Evolutionary conservation across 164 flowering plant genomes (phyloP), one percentile per base, ranked within the genome.

Genomic region (Magnolia kwangsiensis): DNA sequence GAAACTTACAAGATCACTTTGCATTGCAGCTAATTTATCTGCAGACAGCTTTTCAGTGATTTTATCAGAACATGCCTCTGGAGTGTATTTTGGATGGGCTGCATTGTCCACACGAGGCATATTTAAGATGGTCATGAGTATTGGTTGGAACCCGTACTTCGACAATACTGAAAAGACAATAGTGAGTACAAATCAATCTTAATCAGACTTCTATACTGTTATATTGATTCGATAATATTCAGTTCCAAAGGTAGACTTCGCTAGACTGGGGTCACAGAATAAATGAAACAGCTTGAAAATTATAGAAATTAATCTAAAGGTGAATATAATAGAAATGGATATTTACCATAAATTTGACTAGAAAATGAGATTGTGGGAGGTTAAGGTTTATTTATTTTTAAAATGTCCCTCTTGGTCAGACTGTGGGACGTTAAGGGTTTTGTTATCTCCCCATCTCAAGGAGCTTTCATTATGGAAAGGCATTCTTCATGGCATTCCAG

Each of bases 61-160:
- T 66, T 92, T 96, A 13, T 82, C 89, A 1, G 90, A 90, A 73
- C 86, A 87, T 64, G 90, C 98, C 10, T 84, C 94, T 0, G 99
- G 99, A 11, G 98, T 95, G 21, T 93, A 92, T 80, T 95, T 95
- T 84, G 99, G 99, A 31, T 93, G 99, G 99, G 99, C 99, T 74
- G 89, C 90, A 73, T 82, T 92, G 82, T 82, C 92, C 21, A 81
- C 72, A 0, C 84, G 89, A 50, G 97, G 97, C 21, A 78, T 91
- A 73, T 94, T 86, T 83, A 96, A 96, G 87, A 94, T 93, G 99
- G 98, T 91, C 55, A 95, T 92, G 97, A 95, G 99, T 75, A 84
- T 95, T 76, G 99, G 99, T 50, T 92, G 98, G 98, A 95, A 95
- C 63, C 99, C 99, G 31, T 92, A 88, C 76, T 95, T 93, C 81